Evolutionary conservation across 2,329 filamentous ascomycete genomes (phyloP), one percentile per base, ranked within the genome.

Genomic region (Apiospora koreana): DNA sequence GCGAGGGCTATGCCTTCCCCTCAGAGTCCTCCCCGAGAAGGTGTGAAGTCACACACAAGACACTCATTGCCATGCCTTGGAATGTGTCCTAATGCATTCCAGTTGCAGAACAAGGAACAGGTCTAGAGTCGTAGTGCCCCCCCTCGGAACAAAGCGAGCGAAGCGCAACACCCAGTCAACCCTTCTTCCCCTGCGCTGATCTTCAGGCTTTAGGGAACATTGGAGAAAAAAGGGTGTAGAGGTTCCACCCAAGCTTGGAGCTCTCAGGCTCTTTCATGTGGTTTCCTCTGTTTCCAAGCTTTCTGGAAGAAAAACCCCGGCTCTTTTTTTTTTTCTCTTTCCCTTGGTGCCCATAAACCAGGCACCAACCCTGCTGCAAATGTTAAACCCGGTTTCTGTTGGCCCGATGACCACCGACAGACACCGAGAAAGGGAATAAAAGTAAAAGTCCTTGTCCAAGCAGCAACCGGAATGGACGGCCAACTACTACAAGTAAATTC

Each of bases 1-100:
- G 54, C 54, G 54, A 62, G 50, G 50, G 50, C 50, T 3, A 58
- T 21, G 28, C 50, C 16, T 43, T 43, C 41, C 41, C 41, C 41
- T 43, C 41, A 43, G 41, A 43, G 41, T 43, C 14, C 41, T 58
- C 50, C 9, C 50, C 28, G 50, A 21, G 54, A n/a, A n/a, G 35
- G 21, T 35, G 54, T 62, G 54, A 62, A 38, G 54, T 62, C 54
- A 62, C 54, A 38, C 31, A 12, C 31, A 31, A 25, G 25, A 14
- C 31, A 31, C 54, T 62, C 54, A 10, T 38, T 9, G 54, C 54
- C 54, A 38, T 62, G 54, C 54, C 54, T 62, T 62, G 54, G 54
- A 62, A 62, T 62, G 21, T 62, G 54, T n/a, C 54, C 21, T n/a
- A 62, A 62, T 62, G 54, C 54, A 62, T 62, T 38, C 54, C 54